Conservation (phyloP, 176 grass and related monocot genomes). For the Triticum timopheevii region DNA sequence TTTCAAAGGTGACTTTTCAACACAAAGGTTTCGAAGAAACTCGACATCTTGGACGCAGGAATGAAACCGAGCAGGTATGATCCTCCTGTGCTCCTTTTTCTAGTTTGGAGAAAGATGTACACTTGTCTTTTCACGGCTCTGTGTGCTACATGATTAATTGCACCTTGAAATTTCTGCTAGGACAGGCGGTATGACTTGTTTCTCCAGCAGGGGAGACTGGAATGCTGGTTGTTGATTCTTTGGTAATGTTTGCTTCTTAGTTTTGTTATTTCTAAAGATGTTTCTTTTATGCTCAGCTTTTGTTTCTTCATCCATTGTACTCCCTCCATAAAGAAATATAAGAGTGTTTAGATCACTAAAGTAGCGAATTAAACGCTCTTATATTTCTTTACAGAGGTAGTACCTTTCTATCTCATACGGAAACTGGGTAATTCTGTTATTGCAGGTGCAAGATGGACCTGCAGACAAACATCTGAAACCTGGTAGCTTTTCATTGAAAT, state of each 20-base stretch:
- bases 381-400: too few species aligned
- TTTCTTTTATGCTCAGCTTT: slow-evolving; percentile 1
- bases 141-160: not conserved
- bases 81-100: not conserved
- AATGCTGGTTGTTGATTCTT: slow-evolving; percentile 95
- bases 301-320: slow-evolving; percentile 2
- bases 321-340: too few species aligned
- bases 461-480: slow-evolving; percentile 78
- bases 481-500: slow-evolving; percentile 29
- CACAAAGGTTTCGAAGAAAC: slow-evolving; percentile 21
- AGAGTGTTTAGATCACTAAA: too few species aligned
- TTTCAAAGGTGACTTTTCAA: slow-evolving; percentile 74
- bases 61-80: slow-evolving; percentile 83
- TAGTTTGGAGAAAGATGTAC: not conserved
- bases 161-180: slow-evolving; percentile 24
- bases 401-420: not conserved
- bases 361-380: too few species aligned
- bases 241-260: slow-evolving; percentile 53
- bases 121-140: not conserved
- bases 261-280: slow-evolving; percentile 22
- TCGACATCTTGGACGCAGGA: slow-evolving; percentile 68
- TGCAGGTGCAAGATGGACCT: slow-evolving; percentile 89
- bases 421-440: slow-evolving; percentile 11
- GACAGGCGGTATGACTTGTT: slow-evolving; percentile 75
- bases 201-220: slow-evolving; percentile 83